Conservation (phyloP, 345 rosid species). For the Acer saccharum region DNA sequence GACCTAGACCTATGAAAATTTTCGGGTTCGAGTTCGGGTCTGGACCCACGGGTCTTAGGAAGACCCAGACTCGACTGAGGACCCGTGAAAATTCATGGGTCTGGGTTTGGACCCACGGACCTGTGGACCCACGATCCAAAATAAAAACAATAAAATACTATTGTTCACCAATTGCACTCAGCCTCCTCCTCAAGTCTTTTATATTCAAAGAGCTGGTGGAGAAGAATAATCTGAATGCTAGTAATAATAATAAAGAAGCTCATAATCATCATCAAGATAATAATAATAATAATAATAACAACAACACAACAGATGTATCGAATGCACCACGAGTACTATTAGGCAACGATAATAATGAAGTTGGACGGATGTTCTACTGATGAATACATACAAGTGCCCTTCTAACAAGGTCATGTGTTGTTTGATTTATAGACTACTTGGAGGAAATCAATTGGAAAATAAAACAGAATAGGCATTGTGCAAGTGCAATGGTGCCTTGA, state of each 20-base stretch:
- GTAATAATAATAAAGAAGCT: not conserved
- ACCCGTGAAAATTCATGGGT: too few species aligned
- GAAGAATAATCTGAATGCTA: constrained; percentile 33
- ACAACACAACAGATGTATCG: not conserved
- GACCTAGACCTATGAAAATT: too few species aligned
- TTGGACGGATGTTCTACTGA: constrained; percentile 16
- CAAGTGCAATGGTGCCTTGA: too few species aligned
- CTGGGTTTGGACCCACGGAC: too few species aligned
- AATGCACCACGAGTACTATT: not conserved
- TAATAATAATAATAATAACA: not conserved
- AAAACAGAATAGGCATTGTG: constrained; percentile 4
- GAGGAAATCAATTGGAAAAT: constrained; percentile 10
- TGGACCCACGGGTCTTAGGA: too few species aligned
- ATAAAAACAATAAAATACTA: too few species aligned
- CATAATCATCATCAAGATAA: not conserved
- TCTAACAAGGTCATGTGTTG: constrained; percentile 22
- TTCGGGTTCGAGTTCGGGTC: too few species aligned
- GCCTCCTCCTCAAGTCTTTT: constrained; percentile 50
- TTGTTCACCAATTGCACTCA: constrained; percentile 42
- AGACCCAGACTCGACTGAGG: too few species aligned
- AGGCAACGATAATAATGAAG: constrained; percentile 6
- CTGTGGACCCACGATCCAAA: too few species aligned
- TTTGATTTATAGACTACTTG: constrained; percentile 31
- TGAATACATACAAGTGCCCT: constrained; percentile 7
- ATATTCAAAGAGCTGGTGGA: constrained; percentile 49